phyloP scores from a whole-genome alignment of 305 asterid genomes.

The Solanum hybrid region DNA sequence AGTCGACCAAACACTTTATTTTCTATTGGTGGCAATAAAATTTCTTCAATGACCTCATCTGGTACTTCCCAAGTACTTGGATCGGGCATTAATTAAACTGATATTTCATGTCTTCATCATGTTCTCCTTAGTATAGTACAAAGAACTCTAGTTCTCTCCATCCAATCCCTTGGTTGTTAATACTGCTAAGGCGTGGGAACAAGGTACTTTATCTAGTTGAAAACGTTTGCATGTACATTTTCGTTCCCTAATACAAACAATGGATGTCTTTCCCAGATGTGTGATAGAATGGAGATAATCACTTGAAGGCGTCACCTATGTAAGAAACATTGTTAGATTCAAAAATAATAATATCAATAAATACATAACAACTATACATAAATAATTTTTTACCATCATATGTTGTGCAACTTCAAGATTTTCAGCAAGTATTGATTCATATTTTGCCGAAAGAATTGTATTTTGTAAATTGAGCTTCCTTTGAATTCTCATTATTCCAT shows the following conservation, averaged over 20 bases:
- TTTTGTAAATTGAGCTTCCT: neutral
- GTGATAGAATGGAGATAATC: neutral
- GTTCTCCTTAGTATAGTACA: neutral
- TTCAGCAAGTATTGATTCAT: neutral
- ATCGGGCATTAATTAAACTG: neutral
- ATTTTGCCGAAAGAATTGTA: neutral
- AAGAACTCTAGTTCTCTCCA: neutral
- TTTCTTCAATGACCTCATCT: neutral
- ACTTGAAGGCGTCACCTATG: neutral
- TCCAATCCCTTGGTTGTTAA: neutral
- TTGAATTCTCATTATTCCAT: neutral
- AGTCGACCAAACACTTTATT: neutral
- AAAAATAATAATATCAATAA: neutral
- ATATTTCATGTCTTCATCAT: neutral
- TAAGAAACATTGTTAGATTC: neutral
- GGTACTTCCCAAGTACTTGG: neutral
- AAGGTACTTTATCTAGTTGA: neutral
- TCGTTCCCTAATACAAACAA: neutral
- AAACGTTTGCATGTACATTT: neutral
- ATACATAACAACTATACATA: neutral
- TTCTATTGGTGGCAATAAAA: neutral
- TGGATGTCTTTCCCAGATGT: neutral
- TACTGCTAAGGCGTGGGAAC: neutral
- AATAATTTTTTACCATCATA: neutral
- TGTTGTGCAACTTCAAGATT: neutral